Base-by-base conservation (phyloP, 2,329 filamentous ascomycete genomes). In the Cytospora piceicola region DNA sequence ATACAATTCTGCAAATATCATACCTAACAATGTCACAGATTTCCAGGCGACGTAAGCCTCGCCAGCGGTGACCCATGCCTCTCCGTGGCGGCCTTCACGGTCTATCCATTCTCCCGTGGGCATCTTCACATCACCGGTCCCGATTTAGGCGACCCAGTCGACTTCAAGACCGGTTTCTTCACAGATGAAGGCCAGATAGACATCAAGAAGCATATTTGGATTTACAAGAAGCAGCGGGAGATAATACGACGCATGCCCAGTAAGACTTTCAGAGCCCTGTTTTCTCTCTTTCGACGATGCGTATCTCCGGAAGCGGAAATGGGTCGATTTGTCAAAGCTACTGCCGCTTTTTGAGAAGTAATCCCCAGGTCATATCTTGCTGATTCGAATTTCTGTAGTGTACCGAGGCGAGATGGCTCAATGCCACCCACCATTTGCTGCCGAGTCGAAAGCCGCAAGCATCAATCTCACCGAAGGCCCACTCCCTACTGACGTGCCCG, bases 151-250 rank as follows among this genome's bases (percentile, higher is more conserved):
- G 76, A 79, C 30, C 72, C 75, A 3, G 75, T 80, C 15, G 80
- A 84, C 57, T 86, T 87, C 61, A 80, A 84, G 62, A 77, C 80
- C 0, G 84, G 84, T 24, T 86, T 79, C 73, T 77, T 87, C 49
- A 77, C 73, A 22, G 78, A 85, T 67, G 70, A 76, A 32, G 62
- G 78, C 61, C 73, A 78, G 29, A 73, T 81, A 32, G 81, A 87
- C 70, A 83, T 69, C 78, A 83, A 71, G 83, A 85, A 85, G 67
- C 79, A 87, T 52, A 72, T 86, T 4, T 70, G 83, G 2, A 70
- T 83, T 0, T 83, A 81, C 66, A 76, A 82, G 0, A 88, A 84
- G 69, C 79, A 77, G 57, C 81, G 80, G 12, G 79, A 77, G 27
- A 74, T 87, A 0, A 73, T 76, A 1, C 77, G 81, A 1, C 73